Evolutionary conservation across 2,329 filamentous ascomycete species (phyloP).

Genomic region (Oidium heveae): DNA sequence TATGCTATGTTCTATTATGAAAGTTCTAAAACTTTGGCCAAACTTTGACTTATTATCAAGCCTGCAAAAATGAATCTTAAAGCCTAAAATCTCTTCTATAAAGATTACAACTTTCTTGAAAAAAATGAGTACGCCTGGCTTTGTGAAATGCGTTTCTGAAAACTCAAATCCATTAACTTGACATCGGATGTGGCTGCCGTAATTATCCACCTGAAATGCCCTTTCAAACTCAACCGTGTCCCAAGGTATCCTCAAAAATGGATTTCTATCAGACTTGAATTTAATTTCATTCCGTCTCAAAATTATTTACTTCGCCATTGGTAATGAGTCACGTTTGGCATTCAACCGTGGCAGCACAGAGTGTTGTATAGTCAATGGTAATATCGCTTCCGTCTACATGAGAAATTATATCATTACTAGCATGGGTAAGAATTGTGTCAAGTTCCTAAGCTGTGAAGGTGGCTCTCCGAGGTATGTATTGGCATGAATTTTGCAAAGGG

Average conservation of each 20-base stretch:
- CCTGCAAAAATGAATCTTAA: not conserved
- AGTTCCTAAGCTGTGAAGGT: not conserved
- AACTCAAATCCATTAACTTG: not conserved
- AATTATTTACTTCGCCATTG: not conserved
- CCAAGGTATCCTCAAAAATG: not conserved
- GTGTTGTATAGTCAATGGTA: not conserved
- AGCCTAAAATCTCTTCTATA: not conserved
- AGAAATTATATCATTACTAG: not conserved
- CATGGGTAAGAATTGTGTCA: not conserved
- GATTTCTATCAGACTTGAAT: not conserved
- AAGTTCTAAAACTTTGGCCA: not conserved
- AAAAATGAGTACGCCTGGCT: not conserved
- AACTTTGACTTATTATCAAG: not conserved
- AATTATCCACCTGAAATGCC: not conserved
- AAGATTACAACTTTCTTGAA: not conserved
- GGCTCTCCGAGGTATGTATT: not conserved
- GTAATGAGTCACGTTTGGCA: not conserved
- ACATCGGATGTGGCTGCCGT: not conserved
- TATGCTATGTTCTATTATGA: not conserved
- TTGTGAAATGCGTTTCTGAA: not conserved
- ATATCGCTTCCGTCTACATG: not conserved
- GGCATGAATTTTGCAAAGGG: not conserved
- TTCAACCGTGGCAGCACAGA: not conserved
- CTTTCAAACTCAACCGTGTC: not conserved
- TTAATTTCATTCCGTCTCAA: not conserved